These are phyloP conservation scores for Globisporangium parvum DNA, from an alignment of 352 stramenopile genomes.

Conservation along the genomic window DNA sequence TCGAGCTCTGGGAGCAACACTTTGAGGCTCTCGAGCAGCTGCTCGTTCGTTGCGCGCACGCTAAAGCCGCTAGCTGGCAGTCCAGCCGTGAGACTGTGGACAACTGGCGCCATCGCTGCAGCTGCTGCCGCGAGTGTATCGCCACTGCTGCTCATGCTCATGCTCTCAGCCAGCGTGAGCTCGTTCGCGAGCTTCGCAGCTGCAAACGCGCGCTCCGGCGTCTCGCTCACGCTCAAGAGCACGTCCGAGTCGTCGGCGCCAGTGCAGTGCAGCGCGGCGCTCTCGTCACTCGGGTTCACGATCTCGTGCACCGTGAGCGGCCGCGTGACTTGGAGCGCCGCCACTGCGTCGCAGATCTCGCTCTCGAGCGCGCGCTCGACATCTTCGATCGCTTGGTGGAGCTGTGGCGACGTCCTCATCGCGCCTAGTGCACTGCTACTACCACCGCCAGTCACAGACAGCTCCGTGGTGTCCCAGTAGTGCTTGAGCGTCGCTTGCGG, in stretches of 20 bases:
- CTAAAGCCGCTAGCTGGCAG: slow-evolving; percentile 3
- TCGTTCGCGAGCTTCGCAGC: slow-evolving; percentile 1
- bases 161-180: not conserved
- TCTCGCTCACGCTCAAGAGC: slow-evolving; percentile 20
- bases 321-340: slow-evolving; percentile 1
- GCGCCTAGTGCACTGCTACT: not conserved
- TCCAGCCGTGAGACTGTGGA: no score
- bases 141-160: not conserved
- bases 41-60: slow-evolving; percentile 30
- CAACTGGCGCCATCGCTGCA: not conserved
- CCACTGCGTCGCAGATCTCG: slow-evolving; percentile 3
- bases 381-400: slow-evolving; percentile 1
- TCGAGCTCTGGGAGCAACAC: slow-evolving; percentile 44
- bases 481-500: slow-evolving; percentile 28
- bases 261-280: slow-evolving; percentile 32
- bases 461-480: slow-evolving; percentile 30
- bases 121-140: not conserved
- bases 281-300: slow-evolving; percentile 38
- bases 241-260: slow-evolving; percentile 40
- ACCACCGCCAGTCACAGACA: slow-evolving; percentile 9
- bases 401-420: slow-evolving; percentile 9
- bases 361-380: not conserved
- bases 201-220: not conserved
- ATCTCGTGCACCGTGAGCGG: slow-evolving; percentile 40
- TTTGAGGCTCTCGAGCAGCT: slow-evolving; percentile 42